phyloP scores from a whole-genome alignment of 176 grass and related monocot genomes.

The Zea mays region Zm-B73-REFERENCE-NAM-5.0 NC_050102.1:167969501-167970000 shows the following conservation, averaged over 20 bases:
- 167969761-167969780: slow-evolving; percentile 36
- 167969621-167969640: slow-evolving; percentile 25
- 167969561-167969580: slow-evolving; percentile 35
- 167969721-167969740: slow-evolving; percentile 32
- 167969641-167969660: not conserved
- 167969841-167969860: slow-evolving; percentile 42
- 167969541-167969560: slow-evolving; percentile 6
- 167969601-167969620: slow-evolving; percentile 16
- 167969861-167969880: not conserved
- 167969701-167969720: slow-evolving; percentile 2
- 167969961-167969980: slow-evolving; percentile 38
- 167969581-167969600: slow-evolving; percentile 34
- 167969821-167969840: slow-evolving; percentile 51
- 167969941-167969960: not conserved
- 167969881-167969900: slow-evolving; percentile 18
- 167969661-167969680: slow-evolving; percentile 29
- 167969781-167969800: slow-evolving; percentile 12
- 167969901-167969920: slow-evolving; percentile 29
- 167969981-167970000: slow-evolving; percentile 2
- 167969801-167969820: slow-evolving; percentile 50
- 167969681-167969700: slow-evolving; percentile 1
- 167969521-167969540: slow-evolving; percentile 19
- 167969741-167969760: slow-evolving; percentile 27
- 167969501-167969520: slow-evolving; percentile 6
- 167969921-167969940: slow-evolving; percentile 48